A percentile compares a stretch with the other conserved stretches of the same genome.
phyloP scores from a whole-genome alignment of 805 yeast genomes.

The Candida mattraensis region DNA sequence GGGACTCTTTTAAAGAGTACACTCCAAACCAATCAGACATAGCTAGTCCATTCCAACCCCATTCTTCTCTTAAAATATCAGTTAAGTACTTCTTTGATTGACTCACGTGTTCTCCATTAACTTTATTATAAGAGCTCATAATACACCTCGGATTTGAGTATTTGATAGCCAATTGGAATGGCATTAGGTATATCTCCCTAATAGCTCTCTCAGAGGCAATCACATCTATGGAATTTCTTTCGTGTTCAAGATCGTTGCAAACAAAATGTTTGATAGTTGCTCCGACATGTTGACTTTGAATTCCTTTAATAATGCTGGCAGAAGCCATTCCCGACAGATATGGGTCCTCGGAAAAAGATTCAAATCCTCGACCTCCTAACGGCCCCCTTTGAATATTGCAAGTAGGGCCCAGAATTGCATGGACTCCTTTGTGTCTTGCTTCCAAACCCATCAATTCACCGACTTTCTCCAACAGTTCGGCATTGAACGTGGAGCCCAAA shows the following conservation, averaged over 20 bases:
- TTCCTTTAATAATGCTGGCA: constrained; percentile 51
- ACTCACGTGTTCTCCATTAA: constrained; percentile 60
- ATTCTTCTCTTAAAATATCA: constrained; percentile 52
- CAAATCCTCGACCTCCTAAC: constrained; percentile 58
- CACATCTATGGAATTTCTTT: constrained; percentile 48
- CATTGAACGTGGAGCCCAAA: constrained; percentile 45
- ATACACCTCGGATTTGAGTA: constrained; percentile 52
- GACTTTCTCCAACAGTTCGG: constrained; percentile 36
- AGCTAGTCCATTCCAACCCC: constrained; percentile 54
- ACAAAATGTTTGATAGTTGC: constrained; percentile 65
- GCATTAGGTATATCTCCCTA: constrained; percentile 62
- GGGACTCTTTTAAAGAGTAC: constrained; percentile 45
- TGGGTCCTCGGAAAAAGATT: constrained; percentile 64
- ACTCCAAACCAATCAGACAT: constrained; percentile 70
- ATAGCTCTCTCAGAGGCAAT: constrained; percentile 58
- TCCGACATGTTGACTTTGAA: constrained; percentile 49
- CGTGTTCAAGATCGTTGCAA: constrained; percentile 62
- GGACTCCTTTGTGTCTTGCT: constrained; percentile 45
- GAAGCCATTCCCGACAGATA: constrained; percentile 45
- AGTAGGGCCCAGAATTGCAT: constrained; percentile 38
- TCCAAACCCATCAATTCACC: constrained; percentile 45
- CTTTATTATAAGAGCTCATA: constrained; percentile 64
- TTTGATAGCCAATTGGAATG: constrained; percentile 59
- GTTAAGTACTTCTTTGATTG: constrained; percentile 44
- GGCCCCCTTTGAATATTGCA: constrained; percentile 45